Evolutionary conservation across 352 stramenopile species (phyloP), one percentile per base, ranked within the genome.

Genomic region (Pythium monospermum): DNA sequence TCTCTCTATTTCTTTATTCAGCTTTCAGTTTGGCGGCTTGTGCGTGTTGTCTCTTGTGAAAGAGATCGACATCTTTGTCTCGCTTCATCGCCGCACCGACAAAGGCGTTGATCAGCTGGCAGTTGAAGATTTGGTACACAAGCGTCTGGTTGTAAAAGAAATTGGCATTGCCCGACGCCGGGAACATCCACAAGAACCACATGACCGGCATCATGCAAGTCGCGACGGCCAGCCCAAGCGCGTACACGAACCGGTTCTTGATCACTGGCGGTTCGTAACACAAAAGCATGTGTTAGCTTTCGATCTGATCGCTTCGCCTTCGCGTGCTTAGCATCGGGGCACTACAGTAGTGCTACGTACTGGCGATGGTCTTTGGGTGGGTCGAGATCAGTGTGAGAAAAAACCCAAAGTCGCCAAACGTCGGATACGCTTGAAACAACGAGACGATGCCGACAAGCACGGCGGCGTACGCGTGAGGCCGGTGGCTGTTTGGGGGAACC

Each of bases 71-170:
- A 22, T 86, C 77, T 57, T 93, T 94, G 69, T 94, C 83, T 25
- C 80, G 76, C 33, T 90, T 89, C 77, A 94, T 87, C 10, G 74
- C 83, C 15, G 78, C 80, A 10, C 69, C 69, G 10, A 94, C 71
- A 31, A 94, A 94, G 44, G 82, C 80, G 11, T 64, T 82, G 52
- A 91, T 73, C 18, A 90, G 58, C 52, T 89, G 78, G 1, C 77
- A 83, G 56, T 76, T 79, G 53, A 94, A 94, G 49, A 89, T 79
- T 58, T 91, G 83, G 50, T 88, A 94, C 42, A 94, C 78, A 38
- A 94, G 64, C 30, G 83, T 94, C 61, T 91, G 80, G 63, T 90
- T 91, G 67, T 91, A 94, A 49, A 89, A 94, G 57, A 94, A 94
- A 51, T 94, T 94, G n/a, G 83, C 78, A 57, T 94, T 94, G 19